Base-by-base conservation (phyloP, 352 stramenopile species). In the Phytophthora constricta region DNA sequence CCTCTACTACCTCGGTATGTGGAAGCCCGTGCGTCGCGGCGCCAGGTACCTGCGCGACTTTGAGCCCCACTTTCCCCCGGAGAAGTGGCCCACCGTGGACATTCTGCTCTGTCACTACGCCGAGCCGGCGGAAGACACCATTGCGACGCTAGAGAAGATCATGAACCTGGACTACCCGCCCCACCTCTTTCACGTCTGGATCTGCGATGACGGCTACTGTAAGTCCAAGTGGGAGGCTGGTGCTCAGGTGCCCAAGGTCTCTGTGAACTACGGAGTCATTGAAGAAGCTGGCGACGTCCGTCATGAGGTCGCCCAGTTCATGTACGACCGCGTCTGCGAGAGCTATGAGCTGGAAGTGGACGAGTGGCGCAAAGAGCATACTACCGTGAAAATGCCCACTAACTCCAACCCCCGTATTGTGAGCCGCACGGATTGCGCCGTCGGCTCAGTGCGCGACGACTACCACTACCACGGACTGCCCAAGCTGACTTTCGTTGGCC, bases 11-110 rank as follows among this genome's bases (percentile, higher is more conserved):
- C 70, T 92, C 27, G 84, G 84, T 27, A 92, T 92, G 84, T 92
- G 84, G 84, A 90, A 88, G 61, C 84, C 84, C 3, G 84, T 92
- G 37, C 84, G 84, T 70, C 84, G 84, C 26, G 84, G 84, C 5
- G 84, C 84, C 27, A 79, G 84, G 9, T 92, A 90, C 63, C 58
- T 92, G 20, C 57, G 70, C 2, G 84, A 92, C 43, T 92, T 92
- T 50, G 86, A 90, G 43, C 84, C 84, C 4, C 77, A 87, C 49
- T 90, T 92, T 47, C 79, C 80, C 11, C 74, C 79, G 0, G 70
- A 76, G 49, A 90, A 90, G 76, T 92, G 84, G 84, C 86, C 86
- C n/a, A 89, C 84, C 4, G 82, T 93, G 19, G 86, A 93, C 58
- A 90, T 93, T 25, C 58, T 93, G 59, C 58, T 93, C 22, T 90